Evolutionary conservation across 495 filamentous ascomycete genomes (phyloP).

Genomic region (Venustampulla echinocandica): DNA sequence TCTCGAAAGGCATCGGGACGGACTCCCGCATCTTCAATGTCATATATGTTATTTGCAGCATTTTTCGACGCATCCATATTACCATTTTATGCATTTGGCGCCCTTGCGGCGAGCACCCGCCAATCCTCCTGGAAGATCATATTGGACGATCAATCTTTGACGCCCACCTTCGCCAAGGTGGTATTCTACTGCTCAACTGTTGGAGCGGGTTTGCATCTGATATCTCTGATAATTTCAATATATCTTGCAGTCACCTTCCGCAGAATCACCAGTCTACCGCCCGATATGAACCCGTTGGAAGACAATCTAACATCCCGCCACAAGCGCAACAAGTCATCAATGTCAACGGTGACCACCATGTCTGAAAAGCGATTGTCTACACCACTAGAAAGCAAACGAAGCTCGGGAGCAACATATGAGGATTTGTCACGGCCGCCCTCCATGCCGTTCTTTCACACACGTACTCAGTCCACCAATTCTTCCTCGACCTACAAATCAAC

Average conservation of each 20-base stretch:
- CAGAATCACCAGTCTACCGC: slow-evolving; percentile 69
- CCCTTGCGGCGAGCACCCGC: slow-evolving; percentile 45
- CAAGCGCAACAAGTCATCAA: slow-evolving; percentile 67
- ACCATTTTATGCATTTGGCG: slow-evolving; percentile 69
- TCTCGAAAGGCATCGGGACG: slow-evolving; percentile 54
- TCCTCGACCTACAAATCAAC: slow-evolving; percentile 36
- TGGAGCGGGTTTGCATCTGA: slow-evolving; percentile 55
- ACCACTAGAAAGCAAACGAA: slow-evolving; percentile 37
- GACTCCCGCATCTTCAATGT: slow-evolving; percentile 67
- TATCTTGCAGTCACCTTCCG: slow-evolving; percentile 70
- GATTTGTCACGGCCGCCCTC: slow-evolving; percentile 50
- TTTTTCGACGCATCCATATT: slow-evolving; percentile 62
- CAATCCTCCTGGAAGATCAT: slow-evolving; percentile 53
- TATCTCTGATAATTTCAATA: slow-evolving; percentile 59
- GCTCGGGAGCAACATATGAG: slow-evolving; percentile 41
- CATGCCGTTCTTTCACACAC: slow-evolving; percentile 70
- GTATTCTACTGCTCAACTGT: slow-evolving; percentile 55
- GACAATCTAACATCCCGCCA: slow-evolving; percentile 69
- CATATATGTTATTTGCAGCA: slow-evolving; percentile 74
- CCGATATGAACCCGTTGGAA: slow-evolving; percentile 89
- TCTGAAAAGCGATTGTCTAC: slow-evolving; percentile 42
- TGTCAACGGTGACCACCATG: slow-evolving; percentile 39
- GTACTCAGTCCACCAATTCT: slow-evolving; percentile 47
- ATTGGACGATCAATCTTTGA: slow-evolving; percentile 36
- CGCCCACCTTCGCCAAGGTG: slow-evolving; percentile 46